phyloP scores from a whole-genome alignment of 129 eudicot genomes.

The Flaveria trinervia region DNA sequence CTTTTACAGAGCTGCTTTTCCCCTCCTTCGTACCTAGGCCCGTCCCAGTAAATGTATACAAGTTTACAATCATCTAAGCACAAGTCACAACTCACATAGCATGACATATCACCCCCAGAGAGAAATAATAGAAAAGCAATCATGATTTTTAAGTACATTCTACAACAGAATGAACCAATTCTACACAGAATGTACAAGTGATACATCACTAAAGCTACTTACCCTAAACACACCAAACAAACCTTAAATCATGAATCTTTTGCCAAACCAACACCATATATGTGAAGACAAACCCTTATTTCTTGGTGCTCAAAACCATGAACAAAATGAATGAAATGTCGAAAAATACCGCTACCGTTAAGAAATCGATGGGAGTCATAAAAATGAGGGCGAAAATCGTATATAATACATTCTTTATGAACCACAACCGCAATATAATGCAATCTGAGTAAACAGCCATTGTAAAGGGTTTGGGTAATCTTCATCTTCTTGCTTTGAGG shows the following conservation, averaged over 20 bases:
- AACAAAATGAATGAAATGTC: constrained; percentile 46
- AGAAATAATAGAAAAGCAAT: not conserved
- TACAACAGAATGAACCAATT: constrained; percentile 17
- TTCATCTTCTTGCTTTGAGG: constrained; percentile 34
- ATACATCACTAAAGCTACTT: constrained; percentile 4
- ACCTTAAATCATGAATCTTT: constrained; percentile 17
- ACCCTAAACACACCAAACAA: constrained; percentile 11
- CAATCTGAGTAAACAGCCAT: constrained; percentile 70
- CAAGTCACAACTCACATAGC: constrained; percentile 3
- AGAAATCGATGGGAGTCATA: constrained; percentile 19
- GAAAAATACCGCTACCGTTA: constrained; percentile 3
- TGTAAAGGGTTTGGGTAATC: constrained; percentile 57
- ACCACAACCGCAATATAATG: constrained; percentile 69
- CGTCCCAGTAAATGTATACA: not conserved
- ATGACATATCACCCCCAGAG: not conserved
- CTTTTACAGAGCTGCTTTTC: too few relatives aligned
- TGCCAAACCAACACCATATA: constrained; percentile 9
- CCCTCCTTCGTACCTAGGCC: too few relatives aligned
- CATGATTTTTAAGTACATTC: constrained; percentile 20
- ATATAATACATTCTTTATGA: constrained; percentile 36
- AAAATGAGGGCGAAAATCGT: constrained; percentile 11
- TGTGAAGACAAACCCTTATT: constrained; percentile 25
- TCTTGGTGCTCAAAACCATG: constrained; percentile 38
- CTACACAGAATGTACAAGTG: constrained; percentile 27
- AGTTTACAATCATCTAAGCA: not conserved